Base-by-base conservation (phyloP, 352 stramenopile genomes). In the Phytophthora idaei region DNA sequence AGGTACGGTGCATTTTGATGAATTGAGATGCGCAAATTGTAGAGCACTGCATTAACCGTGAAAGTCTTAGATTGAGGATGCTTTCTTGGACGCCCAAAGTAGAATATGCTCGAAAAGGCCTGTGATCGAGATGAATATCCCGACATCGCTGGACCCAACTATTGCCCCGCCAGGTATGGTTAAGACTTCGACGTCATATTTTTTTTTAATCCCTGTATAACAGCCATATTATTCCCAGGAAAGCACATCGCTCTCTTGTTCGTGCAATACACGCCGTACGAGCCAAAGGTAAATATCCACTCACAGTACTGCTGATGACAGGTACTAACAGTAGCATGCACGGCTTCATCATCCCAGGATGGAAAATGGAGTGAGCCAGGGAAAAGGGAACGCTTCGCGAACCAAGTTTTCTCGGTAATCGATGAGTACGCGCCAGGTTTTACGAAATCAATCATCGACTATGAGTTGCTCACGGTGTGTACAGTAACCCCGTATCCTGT, bases 81-180 rank as follows among this genome's bases (percentile, higher is more conserved):
- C 91, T 11, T 97, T 87, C 61, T 48, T 90, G n/a, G 87, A 97
- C 44, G 88, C 85, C 10, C 80, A 94, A 45, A 70, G 80, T 50
- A 87, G 87, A 49, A 77, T 83, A 36, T 71, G 79, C 11, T 93
- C 92, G 11, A 81, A 62, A 44, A 80, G 88, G 29, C 91, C 92
- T 42, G 76, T 97, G 12, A 94, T 97, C 45, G 91, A 98, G 61
- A 96, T 97, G 91, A 97, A 94, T 37, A 83, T 97, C 11, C 92
- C 92, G 3, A 97, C 92, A 3, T 90, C 87, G 0, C 42, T 98
- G 6, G 91, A 97, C 57, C 61, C 65, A 5, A 88, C 88, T 1
- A 91, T 94, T 61, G 83, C 86, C 11, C 86, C 86, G 7, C 76
- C 78, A 76, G 85, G 85, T 91, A 21, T 21, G 21, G 21, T 21